Evolutionary conservation across 169 alveolate genomes (phyloP).

Genomic region (Eimeria zaria): DNA sequence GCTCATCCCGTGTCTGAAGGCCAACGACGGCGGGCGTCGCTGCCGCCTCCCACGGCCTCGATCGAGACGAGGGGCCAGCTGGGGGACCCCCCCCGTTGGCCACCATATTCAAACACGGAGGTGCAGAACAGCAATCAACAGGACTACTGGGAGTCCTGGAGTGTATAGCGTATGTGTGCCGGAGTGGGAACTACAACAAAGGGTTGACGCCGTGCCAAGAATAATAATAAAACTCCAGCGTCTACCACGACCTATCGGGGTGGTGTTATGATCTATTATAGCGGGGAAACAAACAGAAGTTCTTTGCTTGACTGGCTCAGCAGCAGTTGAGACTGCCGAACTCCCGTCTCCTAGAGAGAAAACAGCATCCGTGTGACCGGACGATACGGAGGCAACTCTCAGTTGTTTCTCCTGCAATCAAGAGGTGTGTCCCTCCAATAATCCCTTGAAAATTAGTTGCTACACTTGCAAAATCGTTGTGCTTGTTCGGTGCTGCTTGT

Average conservation of each 20-base stretch:
- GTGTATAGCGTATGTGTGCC: background rate
- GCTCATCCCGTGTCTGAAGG: background rate
- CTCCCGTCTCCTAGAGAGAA: background rate
- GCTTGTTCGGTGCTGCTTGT: background rate
- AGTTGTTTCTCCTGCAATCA: background rate
- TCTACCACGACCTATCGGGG: background rate
- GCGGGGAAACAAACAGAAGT: background rate
- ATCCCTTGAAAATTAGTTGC: constrained; percentile 12
- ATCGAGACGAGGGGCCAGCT: background rate
- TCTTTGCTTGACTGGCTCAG: background rate
- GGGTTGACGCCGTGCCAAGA: constrained; percentile 9
- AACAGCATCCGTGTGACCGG: background rate
- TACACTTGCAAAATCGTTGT: background rate
- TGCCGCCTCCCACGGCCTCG: background rate
- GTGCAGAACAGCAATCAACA: background rate
- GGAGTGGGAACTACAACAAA: background rate
- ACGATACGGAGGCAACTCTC: constrained; percentile 17
- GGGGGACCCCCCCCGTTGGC: background rate
- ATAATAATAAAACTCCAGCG: background rate
- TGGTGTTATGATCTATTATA: background rate
- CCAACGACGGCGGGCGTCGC: background rate
- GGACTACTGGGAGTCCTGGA: background rate
- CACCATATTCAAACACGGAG: background rate
- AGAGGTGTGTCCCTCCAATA: background rate
- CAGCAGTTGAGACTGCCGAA: background rate